Conservation (phyloP, 352 stramenopile genomes). For the Phytophthora niederhauseri region DNA sequence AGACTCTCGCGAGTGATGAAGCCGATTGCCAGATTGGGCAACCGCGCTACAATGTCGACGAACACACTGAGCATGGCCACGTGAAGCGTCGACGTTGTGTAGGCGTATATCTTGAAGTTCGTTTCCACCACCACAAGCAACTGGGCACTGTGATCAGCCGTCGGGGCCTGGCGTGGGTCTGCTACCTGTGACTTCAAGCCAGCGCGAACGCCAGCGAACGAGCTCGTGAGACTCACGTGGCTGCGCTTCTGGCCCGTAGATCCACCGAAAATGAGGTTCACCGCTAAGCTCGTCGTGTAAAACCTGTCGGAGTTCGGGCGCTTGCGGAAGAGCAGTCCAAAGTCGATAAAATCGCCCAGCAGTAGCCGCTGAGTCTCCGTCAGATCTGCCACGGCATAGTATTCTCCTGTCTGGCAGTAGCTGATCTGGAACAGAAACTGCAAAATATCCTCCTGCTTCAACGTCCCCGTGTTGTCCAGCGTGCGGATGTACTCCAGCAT, state of each 20-base stretch:
- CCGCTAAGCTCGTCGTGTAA: slow-evolving; percentile 89
- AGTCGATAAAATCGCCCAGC: slow-evolving; percentile 86
- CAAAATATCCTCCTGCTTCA: slow-evolving; percentile 88
- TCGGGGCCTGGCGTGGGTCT: slow-evolving; percentile 41
- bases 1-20: slow-evolving; percentile 93
- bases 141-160: slow-evolving; percentile 43
- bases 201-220: slow-evolving; percentile 50
- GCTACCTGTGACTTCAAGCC: slow-evolving; percentile 49
- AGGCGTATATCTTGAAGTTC: slow-evolving; percentile 94
- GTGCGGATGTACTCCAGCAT: slow-evolving; percentile 91
- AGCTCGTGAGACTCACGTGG: slow-evolving; percentile 53
- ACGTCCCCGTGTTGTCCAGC: slow-evolving; percentile 69
- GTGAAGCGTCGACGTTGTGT: slow-evolving; percentile 90
- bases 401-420: slow-evolving; percentile 87
- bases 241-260: slow-evolving; percentile 64
- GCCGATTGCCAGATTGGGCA: slow-evolving; percentile 92
- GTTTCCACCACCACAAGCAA: slow-evolving; percentile 31
- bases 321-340: slow-evolving; percentile 85
- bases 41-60: slow-evolving; percentile 87
- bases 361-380: slow-evolving; percentile 79
- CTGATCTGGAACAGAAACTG: slow-evolving; percentile 92
- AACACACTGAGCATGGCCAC: slow-evolving; percentile 94
- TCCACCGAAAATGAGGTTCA: slow-evolving; percentile 91
- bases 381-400: slow-evolving; percentile 81
- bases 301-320: slow-evolving; percentile 65